phyloP scores from a whole-genome alignment of 768 basidiomycete species.

The Hysterangium stoloniferum region DNA sequence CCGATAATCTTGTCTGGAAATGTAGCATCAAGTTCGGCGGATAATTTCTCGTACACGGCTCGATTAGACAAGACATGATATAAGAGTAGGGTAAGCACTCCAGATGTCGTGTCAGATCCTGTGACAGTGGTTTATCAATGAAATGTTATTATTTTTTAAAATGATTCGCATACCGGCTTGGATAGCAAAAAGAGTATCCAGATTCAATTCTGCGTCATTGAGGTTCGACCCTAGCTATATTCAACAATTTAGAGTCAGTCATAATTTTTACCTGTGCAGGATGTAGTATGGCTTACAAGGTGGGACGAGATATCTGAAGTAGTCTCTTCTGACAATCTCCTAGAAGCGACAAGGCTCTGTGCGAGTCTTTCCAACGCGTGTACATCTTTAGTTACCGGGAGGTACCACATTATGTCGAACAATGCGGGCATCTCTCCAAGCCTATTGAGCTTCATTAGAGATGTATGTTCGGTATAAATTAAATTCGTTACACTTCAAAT shows the following conservation, averaged over 20 bases:
- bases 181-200: not conserved
- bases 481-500: slow-evolving; percentile 11
- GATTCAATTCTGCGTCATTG: not conserved
- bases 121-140: slow-evolving; percentile 18
- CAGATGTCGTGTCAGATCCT: slow-evolving; percentile 27
- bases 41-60: slow-evolving; percentile 18
- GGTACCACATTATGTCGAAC: not conserved
- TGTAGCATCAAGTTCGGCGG: slow-evolving; percentile 21
- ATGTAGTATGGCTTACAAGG: slow-evolving; percentile 1
- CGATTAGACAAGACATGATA: slow-evolving; percentile 21
- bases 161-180: not conserved
- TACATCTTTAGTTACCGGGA: not conserved
- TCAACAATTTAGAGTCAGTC: not conserved
- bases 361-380: not conserved
- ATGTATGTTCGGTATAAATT: not conserved
- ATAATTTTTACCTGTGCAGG: not conserved
- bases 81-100: slow-evolving; percentile 17
- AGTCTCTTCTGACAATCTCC: not conserved
- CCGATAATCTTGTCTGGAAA: slow-evolving; percentile 15
- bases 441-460: not conserved
- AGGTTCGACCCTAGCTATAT: not conserved
- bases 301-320: not conserved
- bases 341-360: not conserved
- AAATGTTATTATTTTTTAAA: not conserved
- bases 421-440: not conserved